A percentile compares a stretch with the other conserved stretches of the same genome.
phyloP scores from a whole-genome alignment of 768 basidiomycete genomes.

The Cyclocybe cylindracea region DNA sequence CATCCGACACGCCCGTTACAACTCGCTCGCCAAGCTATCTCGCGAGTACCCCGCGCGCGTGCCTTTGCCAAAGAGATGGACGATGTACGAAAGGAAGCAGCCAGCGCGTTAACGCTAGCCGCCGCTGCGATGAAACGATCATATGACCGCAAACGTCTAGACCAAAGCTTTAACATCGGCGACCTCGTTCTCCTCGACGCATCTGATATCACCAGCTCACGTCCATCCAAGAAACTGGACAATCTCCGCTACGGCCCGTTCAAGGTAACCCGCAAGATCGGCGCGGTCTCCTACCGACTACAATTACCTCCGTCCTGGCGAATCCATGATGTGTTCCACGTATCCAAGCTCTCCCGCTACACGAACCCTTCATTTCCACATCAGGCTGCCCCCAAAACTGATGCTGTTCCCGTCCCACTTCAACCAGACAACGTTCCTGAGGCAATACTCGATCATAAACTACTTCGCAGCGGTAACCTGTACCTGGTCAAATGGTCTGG shows the following conservation, averaged over 20 bases:
- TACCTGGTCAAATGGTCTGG: too few relatives aligned
- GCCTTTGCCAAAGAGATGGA: slow-evolving; percentile 21
- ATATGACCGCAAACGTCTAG: neutral
- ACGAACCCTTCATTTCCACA: too few relatives aligned
- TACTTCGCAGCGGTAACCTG: too few relatives aligned
- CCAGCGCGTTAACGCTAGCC: slow-evolving; percentile 13
- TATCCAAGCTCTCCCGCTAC: slow-evolving; percentile 5
- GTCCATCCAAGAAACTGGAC: slow-evolving; percentile 20
- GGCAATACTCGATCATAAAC: too few relatives aligned
- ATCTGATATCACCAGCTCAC: slow-evolving; percentile 10
- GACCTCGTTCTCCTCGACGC: slow-evolving; percentile 24
- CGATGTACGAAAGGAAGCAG: slow-evolving; percentile 14
- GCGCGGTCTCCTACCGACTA: slow-evolving; percentile 15
- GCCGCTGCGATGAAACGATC: slow-evolving; percentile 18
- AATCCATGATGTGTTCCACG: slow-evolving; percentile 17
- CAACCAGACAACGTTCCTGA: too few relatives aligned
- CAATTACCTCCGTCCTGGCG: slow-evolving; percentile 17
- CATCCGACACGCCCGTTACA: slow-evolving; percentile 21
- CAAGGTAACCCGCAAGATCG: slow-evolving; percentile 18
- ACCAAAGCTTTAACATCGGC: slow-evolving; percentile 8
- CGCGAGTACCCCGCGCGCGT: slow-evolving; percentile 14
- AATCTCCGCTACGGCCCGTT: slow-evolving; percentile 26
- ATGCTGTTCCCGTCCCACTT: too few relatives aligned
- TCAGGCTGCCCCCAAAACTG: too few relatives aligned
- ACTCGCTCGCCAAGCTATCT: neutral